Conservation (phyloP, 768 basidiomycete species). For the Mycena pura region DNA sequence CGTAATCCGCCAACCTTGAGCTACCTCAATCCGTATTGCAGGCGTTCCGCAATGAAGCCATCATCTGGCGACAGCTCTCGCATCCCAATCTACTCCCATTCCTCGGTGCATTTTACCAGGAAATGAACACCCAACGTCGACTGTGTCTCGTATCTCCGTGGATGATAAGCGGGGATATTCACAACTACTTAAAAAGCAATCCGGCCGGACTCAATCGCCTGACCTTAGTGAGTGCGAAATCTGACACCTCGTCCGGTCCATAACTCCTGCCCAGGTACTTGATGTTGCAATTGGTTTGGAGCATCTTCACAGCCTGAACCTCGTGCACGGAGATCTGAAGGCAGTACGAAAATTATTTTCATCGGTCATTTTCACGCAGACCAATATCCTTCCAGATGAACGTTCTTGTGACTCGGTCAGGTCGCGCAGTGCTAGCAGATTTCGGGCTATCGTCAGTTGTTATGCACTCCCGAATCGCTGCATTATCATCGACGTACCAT, state of each 20-base stretch:
- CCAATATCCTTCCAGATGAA: constrained; percentile 23
- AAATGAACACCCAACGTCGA: constrained; percentile 10
- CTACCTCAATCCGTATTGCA: too few relatives aligned
- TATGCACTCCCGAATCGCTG: constrained; percentile 21
- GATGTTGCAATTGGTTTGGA: constrained; percentile 35
- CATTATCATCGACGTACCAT: constrained; percentile 18
- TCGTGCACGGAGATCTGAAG: constrained; percentile 39
- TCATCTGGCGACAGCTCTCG: constrained; percentile 36
- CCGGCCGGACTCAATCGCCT: constrained; percentile 28
- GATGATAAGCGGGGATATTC: constrained; percentile 41
- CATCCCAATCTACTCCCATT: constrained; percentile 38
- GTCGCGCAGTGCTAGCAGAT: constrained; percentile 32
- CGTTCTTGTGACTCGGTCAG: constrained; percentile 30
- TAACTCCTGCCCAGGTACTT: constrained; percentile 12
- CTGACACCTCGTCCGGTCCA: not conserved
- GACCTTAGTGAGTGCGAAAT: constrained; percentile 33
- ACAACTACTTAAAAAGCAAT: constrained; percentile 32
- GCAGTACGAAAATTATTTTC: constrained; percentile 27
- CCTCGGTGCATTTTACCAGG: constrained; percentile 31
- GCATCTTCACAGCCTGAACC: constrained; percentile 33
- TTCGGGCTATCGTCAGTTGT: constrained; percentile 33
- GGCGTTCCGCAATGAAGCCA: too few relatives aligned
- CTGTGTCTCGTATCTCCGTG: constrained; percentile 46
- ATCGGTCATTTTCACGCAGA: not conserved
- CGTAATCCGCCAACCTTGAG: not conserved